Evolutionary conservation across 176 grass and related monocot genomes (phyloP), one percentile per base, ranked within the genome.

Genomic region (Tillandsia fasciculata): DNA sequence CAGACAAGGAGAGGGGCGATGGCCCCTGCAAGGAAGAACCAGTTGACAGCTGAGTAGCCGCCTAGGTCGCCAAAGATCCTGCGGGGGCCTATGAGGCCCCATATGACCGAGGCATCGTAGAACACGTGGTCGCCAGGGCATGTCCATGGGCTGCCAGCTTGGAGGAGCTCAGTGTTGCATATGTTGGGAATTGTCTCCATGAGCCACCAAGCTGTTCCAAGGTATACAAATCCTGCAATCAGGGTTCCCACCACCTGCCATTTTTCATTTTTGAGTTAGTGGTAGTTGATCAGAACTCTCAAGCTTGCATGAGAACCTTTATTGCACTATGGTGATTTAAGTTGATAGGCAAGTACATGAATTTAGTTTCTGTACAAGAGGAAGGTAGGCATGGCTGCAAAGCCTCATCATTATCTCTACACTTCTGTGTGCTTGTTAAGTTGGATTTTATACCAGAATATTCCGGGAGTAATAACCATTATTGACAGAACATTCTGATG

Each of bases 71-170:
- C 93, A 50, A 96, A 96, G 69, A 96, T 96, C 48, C 93, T 76
- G 49, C 93, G 93, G 13, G 88, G 93, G 23, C 93, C 76, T 15
- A 96, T 80, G 14, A 96, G 83, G 12, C 93, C 93, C 93, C 93
- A 96, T 65, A 96, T 96, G 26, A 96, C 93, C 11, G 93, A 96
- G 48, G 88, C 93, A 13, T 96, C 93, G 11, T 87, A 96, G 73
- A 96, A 96, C 28, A 96, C 83, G 53, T 92, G 93, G 54, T 96
- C 93, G 2, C 74, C 8, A 0, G 92, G 92, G 73, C 88, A 96
- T n/a, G 93, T 92, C 93, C 93, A 96, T 11, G 88, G 93, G 83
- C 86, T 89, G 50, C 76, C 93, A 51, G 74, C 14, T 26, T 86
- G 73, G 51, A 96, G 86, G 64, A 96, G 81, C 23, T 89, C 78